Conservation (phyloP, 2,329 filamentous ascomycete genomes). For the Neonectria sp. region DNA sequence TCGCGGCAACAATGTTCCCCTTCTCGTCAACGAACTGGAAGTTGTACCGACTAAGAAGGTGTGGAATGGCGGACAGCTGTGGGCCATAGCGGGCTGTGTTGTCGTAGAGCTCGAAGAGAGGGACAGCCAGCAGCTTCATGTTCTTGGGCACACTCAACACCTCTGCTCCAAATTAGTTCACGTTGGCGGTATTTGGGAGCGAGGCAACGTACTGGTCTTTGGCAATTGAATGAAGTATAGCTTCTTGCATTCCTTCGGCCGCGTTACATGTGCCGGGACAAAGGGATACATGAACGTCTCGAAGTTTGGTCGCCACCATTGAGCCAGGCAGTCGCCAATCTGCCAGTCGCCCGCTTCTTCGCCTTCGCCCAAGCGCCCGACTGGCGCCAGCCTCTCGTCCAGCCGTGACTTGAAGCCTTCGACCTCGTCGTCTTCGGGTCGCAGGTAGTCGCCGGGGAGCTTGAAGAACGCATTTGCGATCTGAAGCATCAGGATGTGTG, state of each 20-base stretch:
- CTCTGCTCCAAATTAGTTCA: conserved; percentile 67
- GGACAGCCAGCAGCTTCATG: conserved; percentile 98
- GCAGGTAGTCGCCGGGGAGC: conserved; percentile 94
- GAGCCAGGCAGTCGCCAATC: conserved; percentile 92
- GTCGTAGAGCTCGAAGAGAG: conserved; percentile 97
- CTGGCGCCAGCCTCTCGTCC: conserved; percentile 93
- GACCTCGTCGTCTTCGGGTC: conserved; percentile 90
- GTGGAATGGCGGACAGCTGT: conserved; percentile 95
- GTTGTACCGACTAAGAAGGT: conserved; percentile 94
- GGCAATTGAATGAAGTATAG: conserved; percentile 97
- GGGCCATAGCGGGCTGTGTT: conserved; percentile 96
- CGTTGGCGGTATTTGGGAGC: background rate
- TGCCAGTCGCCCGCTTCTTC: conserved; percentile 92
- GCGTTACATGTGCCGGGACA: conserved; percentile 93
- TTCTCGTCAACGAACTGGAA: conserved; percentile 98
- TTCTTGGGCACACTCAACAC: conserved; percentile 98
- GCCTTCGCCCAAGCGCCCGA: conserved; percentile 87
- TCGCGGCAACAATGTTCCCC: conserved; percentile 87
- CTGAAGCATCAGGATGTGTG: conserved; percentile 98
- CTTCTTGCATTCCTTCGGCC: conserved; percentile 99
- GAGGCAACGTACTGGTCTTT: conserved; percentile 78
- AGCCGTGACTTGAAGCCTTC: conserved; percentile 94
- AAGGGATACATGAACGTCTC: conserved; percentile 99
- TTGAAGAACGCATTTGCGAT: conserved; percentile 99
- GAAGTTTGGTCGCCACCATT: conserved; percentile 99